Conservation (phyloP, 73 alveolate genomes). For the Blepharisma japonicum region DNA sequence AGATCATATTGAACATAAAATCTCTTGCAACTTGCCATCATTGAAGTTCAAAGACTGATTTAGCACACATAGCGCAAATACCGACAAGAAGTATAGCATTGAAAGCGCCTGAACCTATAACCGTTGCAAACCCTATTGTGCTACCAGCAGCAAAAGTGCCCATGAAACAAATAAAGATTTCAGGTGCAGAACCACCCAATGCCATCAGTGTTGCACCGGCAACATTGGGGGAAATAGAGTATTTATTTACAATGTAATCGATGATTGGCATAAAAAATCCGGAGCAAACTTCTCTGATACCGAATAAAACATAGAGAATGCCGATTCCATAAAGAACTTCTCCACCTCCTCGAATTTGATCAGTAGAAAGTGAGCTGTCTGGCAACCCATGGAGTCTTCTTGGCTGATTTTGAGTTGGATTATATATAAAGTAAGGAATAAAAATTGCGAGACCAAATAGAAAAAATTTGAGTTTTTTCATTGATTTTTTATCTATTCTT, state of each 20-base stretch:
- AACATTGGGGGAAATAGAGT: not conserved
- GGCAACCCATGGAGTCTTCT: not conserved
- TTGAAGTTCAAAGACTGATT: constrained; percentile 6
- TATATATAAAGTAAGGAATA: too few species aligned
- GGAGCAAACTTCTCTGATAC: not conserved
- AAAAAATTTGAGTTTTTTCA: too few species aligned
- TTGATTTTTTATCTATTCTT: too few species aligned
- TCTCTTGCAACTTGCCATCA: constrained; percentile 30
- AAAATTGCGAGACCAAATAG: too few species aligned
- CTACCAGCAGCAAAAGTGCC: not conserved
- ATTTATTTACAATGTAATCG: not conserved
- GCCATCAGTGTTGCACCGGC: constrained; percentile 29
- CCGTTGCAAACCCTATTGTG: not conserved
- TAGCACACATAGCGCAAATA: constrained; percentile 7
- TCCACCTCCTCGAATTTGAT: constrained; percentile 23
- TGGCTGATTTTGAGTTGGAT: not conserved
- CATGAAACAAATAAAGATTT: not conserved
- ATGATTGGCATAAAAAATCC: constrained; percentile 13
- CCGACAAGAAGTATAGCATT: constrained; percentile 17
- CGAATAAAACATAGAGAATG: not conserved
- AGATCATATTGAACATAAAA: not conserved
- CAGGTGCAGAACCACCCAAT: constrained; percentile 24
- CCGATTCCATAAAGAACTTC: not conserved
- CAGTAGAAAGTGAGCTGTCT: not conserved
- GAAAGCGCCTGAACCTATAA: constrained; percentile 24